Base-by-base conservation (phyloP, 2,329 filamentous ascomycete genomes). In the Ophiostoma populinum region DNA sequence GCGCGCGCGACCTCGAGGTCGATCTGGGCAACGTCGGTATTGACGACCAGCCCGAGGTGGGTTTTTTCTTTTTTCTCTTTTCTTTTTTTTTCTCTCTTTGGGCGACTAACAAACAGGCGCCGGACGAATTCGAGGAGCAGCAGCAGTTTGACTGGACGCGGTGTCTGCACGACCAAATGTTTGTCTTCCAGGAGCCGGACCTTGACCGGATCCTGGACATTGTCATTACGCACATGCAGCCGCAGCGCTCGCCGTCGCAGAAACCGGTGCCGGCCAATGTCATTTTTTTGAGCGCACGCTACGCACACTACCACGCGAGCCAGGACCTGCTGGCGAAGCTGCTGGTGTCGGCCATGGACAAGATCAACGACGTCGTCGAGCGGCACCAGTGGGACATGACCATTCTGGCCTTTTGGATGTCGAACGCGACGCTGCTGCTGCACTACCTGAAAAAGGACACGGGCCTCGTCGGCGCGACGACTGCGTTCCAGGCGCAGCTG, bases 331-430 rank as follows among this genome's bases (percentile, higher is more conserved):
- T 98, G 8, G 76, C 73, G 13, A 78, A 79, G 28, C 68, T 95
- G 18, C 69, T 98, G 12, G 66, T 80, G 18, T 77, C 79, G 24
- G 83, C 90, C 24, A 92, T 92, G 69, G 83, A 92, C 49, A 90
- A 87, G 55, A 95, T 98, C 48, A 95, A 95, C 51, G 78, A 85
- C 40, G 83, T 94, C 20, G 85, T 98, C n/a, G 90, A 95, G 55
- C 71, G 71, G 41, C 76, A 87, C 50, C 90, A 98, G 51, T 95
- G 90, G 90, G 90, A 98, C 51, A 98, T 98, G 90, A 98, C 90
- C 0, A 93, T 98, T 45, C 63, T 98, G 24, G 90, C 90, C 3
- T 98, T 98, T 51, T 98, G 90, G 90, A 85, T 94, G 49, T 95
- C 90, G 2, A 98, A 98, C 53, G 85, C 83, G 7, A 98, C 90